Percentiles rank a stretch among this genome's conserved stretches.
Conservation (phyloP, 345 rosid species). For the Hibiscus mutabilis region DNA sequence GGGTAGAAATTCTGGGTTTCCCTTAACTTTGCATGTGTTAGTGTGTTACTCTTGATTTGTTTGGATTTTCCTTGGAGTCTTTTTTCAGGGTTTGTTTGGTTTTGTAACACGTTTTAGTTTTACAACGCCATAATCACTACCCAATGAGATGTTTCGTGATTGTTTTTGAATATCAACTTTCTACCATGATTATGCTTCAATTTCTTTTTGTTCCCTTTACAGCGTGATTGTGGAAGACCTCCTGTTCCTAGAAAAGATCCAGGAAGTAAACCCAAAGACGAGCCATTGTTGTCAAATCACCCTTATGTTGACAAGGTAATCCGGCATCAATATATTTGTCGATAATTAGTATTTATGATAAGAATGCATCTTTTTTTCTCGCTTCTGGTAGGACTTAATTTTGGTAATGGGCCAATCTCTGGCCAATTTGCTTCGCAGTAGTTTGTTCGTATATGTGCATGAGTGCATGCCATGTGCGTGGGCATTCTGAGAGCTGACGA, state of each 20-base stretch:
- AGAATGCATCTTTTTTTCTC: not conserved
- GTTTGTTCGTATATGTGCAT: not conserved
- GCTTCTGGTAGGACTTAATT: not conserved
- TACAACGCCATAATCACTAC: too few species aligned
- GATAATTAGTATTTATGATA: not conserved
- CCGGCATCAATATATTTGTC: not conserved
- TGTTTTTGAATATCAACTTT: not conserved
- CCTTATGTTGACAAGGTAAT: conserved; percentile 86
- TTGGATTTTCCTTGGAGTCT: not conserved
- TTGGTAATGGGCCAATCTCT: not conserved
- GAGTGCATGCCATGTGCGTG: not conserved
- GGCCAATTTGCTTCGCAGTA: not conserved
- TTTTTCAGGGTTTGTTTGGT: not conserved
- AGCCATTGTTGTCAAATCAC: conserved; percentile 79
- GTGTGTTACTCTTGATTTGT: not conserved
- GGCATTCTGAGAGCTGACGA: not conserved
- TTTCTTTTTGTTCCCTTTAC: conserved; percentile 16
- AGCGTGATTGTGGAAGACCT: conserved; percentile 92
- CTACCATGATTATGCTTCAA: conserved; percentile 1
- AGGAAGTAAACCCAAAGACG: conserved; percentile 73
- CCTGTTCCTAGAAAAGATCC: conserved; percentile 79
- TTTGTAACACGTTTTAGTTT: not conserved
- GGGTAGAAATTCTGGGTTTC: not conserved
- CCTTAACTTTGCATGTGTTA: not conserved
- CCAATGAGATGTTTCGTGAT: not conserved